These are phyloP conservation scores for Daldinia loculata DNA, from an alignment of 495 filamentous ascomycete species.

Conservation along the genomic window DNA sequence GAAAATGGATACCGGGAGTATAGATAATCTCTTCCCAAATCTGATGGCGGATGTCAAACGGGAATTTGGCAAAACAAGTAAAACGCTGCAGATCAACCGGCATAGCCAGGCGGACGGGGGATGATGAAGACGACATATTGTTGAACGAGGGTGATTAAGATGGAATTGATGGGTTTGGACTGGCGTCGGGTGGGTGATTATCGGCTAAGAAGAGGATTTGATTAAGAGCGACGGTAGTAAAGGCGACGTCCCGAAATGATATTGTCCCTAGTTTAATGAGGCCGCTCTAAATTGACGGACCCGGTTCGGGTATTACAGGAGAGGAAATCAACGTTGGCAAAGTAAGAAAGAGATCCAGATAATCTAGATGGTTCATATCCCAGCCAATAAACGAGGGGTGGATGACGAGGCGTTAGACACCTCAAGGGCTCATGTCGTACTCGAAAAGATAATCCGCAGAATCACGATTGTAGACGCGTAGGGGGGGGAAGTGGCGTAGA, in stretches of 20 bases:
- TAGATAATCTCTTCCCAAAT: slow-evolving; percentile 43
- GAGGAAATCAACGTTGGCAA: neutral
- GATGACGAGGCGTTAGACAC: slow-evolving; percentile 24
- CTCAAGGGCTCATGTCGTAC: slow-evolving; percentile 23
- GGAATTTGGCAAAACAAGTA: slow-evolving; percentile 34
- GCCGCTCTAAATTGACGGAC: neutral
- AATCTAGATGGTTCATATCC: slow-evolving; percentile 4
- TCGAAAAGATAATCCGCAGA: slow-evolving; percentile 6
- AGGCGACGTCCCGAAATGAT: slow-evolving; percentile 9
- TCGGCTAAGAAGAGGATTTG: neutral
- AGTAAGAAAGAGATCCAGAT: slow-evolving; percentile 9
- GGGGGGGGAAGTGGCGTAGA: neutral
- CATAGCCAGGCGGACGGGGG: slow-evolving; percentile 24
- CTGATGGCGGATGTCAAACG: slow-evolving; percentile 41
- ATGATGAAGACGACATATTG: slow-evolving; percentile 18
- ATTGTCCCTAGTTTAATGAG: slow-evolving; percentile 3
- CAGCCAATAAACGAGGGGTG: slow-evolving; percentile 18
- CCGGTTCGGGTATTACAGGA: slow-evolving; percentile 7
- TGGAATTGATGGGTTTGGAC: neutral
- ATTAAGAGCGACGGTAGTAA: neutral
- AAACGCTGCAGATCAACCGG: slow-evolving; percentile 33
- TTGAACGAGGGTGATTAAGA: neutral
- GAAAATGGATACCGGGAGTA: slow-evolving; percentile 46
- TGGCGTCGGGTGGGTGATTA: slow-evolving; percentile 3
- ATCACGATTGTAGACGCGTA: neutral